Conservation (phyloP, 371 early-diverging fungal species). For the Capillidium heterosporum region DNA sequence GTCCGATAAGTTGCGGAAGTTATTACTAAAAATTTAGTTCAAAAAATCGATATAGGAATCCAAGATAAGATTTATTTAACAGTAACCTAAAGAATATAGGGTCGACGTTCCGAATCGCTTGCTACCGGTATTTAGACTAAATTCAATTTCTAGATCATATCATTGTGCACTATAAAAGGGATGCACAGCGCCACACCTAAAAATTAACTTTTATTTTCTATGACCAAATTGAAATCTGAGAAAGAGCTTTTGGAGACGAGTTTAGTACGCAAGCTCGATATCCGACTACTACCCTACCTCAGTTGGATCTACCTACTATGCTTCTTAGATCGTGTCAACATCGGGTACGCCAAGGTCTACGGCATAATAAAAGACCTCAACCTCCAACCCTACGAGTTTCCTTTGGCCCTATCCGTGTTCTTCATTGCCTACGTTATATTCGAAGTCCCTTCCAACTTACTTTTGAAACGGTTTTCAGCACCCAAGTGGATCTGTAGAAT, state of each 20-base stretch:
- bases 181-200: no score
- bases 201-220: no score
- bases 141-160: no score
- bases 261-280: conserved; percentile 30
- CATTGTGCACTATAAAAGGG: no score
- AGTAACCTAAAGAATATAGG: no score
- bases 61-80: no score
- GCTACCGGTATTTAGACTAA: no score
- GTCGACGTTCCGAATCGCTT: no score
- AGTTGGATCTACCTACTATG: conserved; percentile 27
- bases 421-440: conserved; percentile 28
- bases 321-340: conserved; percentile 36
- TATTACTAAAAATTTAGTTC: no score
- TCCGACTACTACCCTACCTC: conserved; percentile 28
- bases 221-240: no score
- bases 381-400: conserved; percentile 2
- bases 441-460: conserved; percentile 42
- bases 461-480: conserved; percentile 38
- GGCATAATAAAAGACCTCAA: conserved; percentile 17
- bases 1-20: no score
- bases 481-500: conserved; percentile 50
- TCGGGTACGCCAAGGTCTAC: conserved; percentile 29
- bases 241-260: conserved; percentile 7
- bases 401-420: not conserved
- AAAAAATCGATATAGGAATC: no score